phyloP scores from a whole-genome alignment of 495 filamentous ascomycete genomes.

The Hypomontagnella submonticulosa region DNA sequence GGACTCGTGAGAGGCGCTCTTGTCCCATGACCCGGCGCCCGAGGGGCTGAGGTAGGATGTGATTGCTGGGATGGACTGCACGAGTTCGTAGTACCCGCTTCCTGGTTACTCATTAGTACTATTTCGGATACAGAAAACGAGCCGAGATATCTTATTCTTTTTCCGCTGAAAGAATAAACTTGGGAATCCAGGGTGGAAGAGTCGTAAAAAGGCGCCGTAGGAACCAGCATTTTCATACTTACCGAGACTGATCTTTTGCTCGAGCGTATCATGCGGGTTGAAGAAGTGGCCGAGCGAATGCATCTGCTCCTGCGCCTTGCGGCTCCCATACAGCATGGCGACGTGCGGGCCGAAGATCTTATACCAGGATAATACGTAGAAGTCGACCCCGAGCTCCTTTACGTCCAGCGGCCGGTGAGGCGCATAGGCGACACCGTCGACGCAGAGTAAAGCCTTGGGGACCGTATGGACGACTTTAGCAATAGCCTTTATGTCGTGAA shows the following conservation, averaged over 20 bases:
- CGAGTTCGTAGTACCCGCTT: conserved; percentile 71
- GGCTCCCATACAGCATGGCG: conserved; percentile 71
- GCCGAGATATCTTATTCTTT: not conserved
- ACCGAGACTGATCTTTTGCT: conserved; percentile 63
- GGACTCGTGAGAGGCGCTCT: conserved; percentile 68
- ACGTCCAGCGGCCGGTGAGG: conserved; percentile 77
- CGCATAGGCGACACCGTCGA: conserved; percentile 76
- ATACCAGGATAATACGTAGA: conserved; percentile 82
- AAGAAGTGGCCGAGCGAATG: conserved; percentile 73
- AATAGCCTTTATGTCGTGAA: conserved; percentile 69
- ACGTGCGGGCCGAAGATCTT: conserved; percentile 82
- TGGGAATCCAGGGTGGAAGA: not conserved
- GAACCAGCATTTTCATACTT: not conserved
- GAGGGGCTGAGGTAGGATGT: conserved; percentile 63
- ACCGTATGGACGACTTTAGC: conserved; percentile 61
- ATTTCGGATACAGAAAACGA: not conserved
- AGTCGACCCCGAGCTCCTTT: conserved; percentile 70
- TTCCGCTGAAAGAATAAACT: not conserved
- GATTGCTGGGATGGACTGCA: conserved; percentile 66
- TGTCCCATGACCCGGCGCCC: conserved; percentile 55
- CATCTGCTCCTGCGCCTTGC: conserved; percentile 60
- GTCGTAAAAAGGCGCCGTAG: not conserved
- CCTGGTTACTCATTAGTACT: conserved; percentile 3
- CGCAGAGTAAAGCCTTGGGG: conserved; percentile 55
- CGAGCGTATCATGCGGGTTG: conserved; percentile 66